A percentile compares a stretch with the other conserved stretches of the same genome.
These are phyloP conservation scores for Sideroxylon spinosum DNA, from an alignment of 179 eudicot species.

Conservation along the genomic window DNA sequence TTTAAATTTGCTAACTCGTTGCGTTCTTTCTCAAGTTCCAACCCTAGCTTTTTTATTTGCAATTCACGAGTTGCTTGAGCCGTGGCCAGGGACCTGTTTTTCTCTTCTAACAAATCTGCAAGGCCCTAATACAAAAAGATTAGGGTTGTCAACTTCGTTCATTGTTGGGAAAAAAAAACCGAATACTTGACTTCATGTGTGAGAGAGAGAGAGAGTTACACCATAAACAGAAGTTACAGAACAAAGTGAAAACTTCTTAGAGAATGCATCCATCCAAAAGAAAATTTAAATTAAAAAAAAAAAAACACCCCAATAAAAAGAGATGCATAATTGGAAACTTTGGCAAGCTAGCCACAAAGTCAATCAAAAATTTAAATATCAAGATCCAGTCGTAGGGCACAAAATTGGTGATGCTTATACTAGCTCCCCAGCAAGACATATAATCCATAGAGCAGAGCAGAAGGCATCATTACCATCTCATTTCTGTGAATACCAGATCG, in stretches of 20 bases:
- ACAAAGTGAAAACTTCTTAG: not conserved
- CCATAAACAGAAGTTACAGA: not conserved
- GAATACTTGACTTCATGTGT: not conserved
- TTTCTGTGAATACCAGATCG: constrained; percentile 25
- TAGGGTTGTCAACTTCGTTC: constrained; percentile 37
- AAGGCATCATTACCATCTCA: constrained; percentile 54
- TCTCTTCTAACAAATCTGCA: constrained; percentile 80
- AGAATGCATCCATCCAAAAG: not conserved
- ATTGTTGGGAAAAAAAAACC: constrained; percentile 20
- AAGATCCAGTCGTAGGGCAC: not conserved
- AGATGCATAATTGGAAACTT: not conserved
- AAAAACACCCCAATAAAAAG: not conserved
- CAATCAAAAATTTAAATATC: not conserved
- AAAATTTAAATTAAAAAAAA: not conserved
- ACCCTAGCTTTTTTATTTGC: constrained; percentile 48
- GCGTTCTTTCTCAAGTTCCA: constrained; percentile 64
- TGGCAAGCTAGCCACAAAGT: not conserved
- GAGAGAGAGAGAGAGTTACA: constrained; percentile 2
- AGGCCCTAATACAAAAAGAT: constrained; percentile 72
- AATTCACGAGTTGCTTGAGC: constrained; percentile 54
- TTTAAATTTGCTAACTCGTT: constrained; percentile 43
- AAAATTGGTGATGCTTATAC: not conserved
- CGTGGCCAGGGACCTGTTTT: constrained; percentile 51
- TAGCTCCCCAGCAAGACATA: constrained; percentile 2
- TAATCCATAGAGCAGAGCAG: not conserved